Conservation (phyloP, 2,329 filamentous ascomycete species). For the Ramichloridium luteum region DNA sequence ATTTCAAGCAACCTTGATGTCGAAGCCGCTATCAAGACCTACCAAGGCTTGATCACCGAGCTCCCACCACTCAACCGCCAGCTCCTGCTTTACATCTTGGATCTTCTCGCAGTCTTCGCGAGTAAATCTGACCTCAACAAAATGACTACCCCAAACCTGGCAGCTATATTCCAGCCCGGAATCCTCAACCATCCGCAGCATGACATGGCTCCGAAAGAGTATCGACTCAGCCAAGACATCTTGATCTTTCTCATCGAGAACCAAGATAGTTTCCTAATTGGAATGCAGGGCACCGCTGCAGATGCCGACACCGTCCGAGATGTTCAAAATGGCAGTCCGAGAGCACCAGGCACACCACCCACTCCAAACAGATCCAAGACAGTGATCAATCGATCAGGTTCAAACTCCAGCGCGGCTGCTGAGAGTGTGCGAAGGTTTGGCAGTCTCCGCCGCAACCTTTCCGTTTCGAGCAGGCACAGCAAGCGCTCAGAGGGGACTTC, state of each 20-base stretch:
- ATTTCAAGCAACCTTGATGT: conserved; percentile 49
- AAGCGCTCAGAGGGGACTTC: conserved; percentile 59
- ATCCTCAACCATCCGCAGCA: conserved; percentile 88
- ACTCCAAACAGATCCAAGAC: conserved; percentile 38
- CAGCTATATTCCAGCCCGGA: conserved; percentile 94
- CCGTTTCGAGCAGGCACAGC: conserved; percentile 80
- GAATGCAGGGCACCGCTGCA: conserved; percentile 98
- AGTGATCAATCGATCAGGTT: conserved; percentile 61
- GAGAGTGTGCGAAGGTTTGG: conserved; percentile 76
- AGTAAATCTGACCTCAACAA: conserved; percentile 94
- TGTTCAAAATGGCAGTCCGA: conserved; percentile 55
- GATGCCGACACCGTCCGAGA: conserved; percentile 63
- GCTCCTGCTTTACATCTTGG: conserved; percentile 85
- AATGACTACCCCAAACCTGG: conserved; percentile 89
- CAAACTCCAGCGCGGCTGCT: conserved; percentile 77
- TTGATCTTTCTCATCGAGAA: conserved; percentile 97
- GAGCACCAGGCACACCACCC: conserved; percentile 33
- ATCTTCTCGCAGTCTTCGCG: conserved; percentile 89
- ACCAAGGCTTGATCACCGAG: conserved; percentile 84
- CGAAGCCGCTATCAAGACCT: conserved; percentile 62
- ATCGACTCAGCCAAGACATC: conserved; percentile 89
- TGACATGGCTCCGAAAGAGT: conserved; percentile 91
- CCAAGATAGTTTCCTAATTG: conserved; percentile 94
- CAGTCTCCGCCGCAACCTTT: conserved; percentile 73
- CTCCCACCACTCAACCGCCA: conserved; percentile 88